Conservation (phyloP, 768 basidiomycete genomes). For the Zangia roseola region DNA sequence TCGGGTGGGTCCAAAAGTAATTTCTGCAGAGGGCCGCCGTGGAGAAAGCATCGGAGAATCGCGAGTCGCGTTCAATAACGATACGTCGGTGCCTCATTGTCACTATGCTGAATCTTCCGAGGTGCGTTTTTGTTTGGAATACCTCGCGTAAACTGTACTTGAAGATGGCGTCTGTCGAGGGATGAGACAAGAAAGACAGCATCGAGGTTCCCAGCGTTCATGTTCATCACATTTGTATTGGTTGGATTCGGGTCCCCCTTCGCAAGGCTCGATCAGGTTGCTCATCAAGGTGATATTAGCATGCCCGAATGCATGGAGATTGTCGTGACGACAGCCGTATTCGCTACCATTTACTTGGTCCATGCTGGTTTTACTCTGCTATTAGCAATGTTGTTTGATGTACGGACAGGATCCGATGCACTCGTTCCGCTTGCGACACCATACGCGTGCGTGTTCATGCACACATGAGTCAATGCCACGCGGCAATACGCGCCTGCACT, state of each 20-base stretch:
- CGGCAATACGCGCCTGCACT: no score
- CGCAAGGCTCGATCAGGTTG: conserved; percentile 16
- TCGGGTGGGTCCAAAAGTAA: conserved; percentile 18
- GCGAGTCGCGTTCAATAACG: conserved; percentile 22
- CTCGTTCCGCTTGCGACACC: conserved; percentile 19
- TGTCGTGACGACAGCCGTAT: conserved; percentile 7
- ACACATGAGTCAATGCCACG: no score
- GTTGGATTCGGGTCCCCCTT: conserved; percentile 24
- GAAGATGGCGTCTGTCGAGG: conserved; percentile 17
- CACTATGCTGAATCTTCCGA: conserved; percentile 1
- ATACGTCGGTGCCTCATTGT: conserved; percentile 16
- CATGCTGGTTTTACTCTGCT: not conserved
- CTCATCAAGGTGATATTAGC: conserved; percentile 13
- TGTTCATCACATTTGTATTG: conserved; percentile 19
- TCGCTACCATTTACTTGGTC: conserved; percentile 24
- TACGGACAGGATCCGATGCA: conserved; percentile 17
- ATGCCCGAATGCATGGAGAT: conserved; percentile 21
- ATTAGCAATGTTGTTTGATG: not conserved
- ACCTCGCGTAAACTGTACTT: conserved; percentile 15
- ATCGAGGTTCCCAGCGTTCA: conserved; percentile 17
- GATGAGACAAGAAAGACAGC: conserved; percentile 14
- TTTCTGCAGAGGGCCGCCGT: conserved; percentile 9
- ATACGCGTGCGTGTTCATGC: no score
- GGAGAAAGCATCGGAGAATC: conserved; percentile 22
- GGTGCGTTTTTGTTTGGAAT: conserved; percentile 25